phyloP scores from a whole-genome alignment of 306 rosid species.

The Vigna unguiculata region DNA sequence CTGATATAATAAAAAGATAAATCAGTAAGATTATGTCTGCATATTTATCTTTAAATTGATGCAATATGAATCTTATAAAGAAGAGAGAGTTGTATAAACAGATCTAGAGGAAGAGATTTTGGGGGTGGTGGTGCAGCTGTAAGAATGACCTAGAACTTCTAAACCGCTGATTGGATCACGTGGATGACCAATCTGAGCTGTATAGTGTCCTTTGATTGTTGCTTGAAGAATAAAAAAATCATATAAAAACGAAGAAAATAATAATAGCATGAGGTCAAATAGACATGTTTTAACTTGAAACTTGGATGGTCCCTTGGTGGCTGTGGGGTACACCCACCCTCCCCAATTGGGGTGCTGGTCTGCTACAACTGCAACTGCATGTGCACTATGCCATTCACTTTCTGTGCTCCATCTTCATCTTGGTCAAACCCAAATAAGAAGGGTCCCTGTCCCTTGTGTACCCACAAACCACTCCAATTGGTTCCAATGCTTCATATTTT shows the following conservation, averaged over 20 bases:
- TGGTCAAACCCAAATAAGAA: slow-evolving; percentile 56
- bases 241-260: neutral
- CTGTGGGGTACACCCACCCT: slow-evolving; percentile 36
- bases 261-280: slow-evolving; percentile 38
- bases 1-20: no score
- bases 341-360: slow-evolving; percentile 22
- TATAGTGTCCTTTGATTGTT: slow-evolving; percentile 41
- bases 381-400: slow-evolving; percentile 38
- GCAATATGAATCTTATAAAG: neutral
- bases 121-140: slow-evolving; percentile 30
- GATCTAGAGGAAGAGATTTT: slow-evolving; percentile 24
- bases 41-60: neutral
- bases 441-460: slow-evolving; percentile 45
- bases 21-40: neutral
- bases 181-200: slow-evolving; percentile 57
- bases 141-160: slow-evolving; percentile 59
- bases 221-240: neutral
- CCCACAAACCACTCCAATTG: slow-evolving; percentile 44
- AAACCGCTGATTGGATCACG: slow-evolving; percentile 63
- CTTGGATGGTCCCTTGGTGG: slow-evolving; percentile 30
- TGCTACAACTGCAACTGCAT: slow-evolving; percentile 38
- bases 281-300: slow-evolving; percentile 40
- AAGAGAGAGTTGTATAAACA: neutral
- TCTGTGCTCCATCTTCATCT: slow-evolving; percentile 13
- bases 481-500: slow-evolving; percentile 40